phyloP scores from a whole-genome alignment of 208 protist species.

The Phytomonas sp. region DNA sequence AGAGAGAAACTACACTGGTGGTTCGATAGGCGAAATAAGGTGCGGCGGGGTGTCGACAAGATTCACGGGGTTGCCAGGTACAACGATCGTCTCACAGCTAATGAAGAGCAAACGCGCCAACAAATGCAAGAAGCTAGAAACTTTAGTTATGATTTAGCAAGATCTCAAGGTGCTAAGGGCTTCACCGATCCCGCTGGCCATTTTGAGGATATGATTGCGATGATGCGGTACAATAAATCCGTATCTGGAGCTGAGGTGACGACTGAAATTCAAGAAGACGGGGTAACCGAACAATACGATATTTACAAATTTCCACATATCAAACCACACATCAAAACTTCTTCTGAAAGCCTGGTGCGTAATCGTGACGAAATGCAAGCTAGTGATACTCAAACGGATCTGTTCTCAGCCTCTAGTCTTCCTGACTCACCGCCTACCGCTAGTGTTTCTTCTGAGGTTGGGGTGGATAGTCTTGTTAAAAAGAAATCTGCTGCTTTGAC shows the following conservation, averaged over 20 bases:
- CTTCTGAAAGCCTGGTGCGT: neutral
- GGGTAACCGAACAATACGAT: constrained; percentile 23
- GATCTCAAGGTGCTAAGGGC: constrained; percentile 67
- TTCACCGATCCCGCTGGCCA: constrained; percentile 78
- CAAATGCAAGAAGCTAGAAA: constrained; percentile 81
- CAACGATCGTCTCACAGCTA: constrained; percentile 73
- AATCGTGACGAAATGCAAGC: neutral
- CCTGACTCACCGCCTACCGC: neutral
- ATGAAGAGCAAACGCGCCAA: constrained; percentile 71
- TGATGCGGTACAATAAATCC: constrained; percentile 56
- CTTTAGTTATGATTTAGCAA: constrained; percentile 67
- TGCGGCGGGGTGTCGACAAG: constrained; percentile 70
- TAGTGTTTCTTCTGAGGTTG: neutral
- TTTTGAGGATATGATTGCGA: constrained; percentile 61
- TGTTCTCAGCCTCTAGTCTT: constrained; percentile 10
- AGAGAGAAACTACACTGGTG: constrained; percentile 74
- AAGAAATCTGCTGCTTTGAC: neutral
- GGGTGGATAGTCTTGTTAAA: neutral
- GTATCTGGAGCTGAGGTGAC: constrained; percentile 22
- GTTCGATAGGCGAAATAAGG: constrained; percentile 64
- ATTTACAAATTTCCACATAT: constrained; percentile 72
- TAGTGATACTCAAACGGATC: neutral
- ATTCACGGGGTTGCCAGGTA: constrained; percentile 81
- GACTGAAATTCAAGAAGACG: constrained; percentile 63
- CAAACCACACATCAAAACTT: constrained; percentile 19